phyloP scores from a whole-genome alignment of 139 green algal species.

The Coccomyxa sp. region DNA sequence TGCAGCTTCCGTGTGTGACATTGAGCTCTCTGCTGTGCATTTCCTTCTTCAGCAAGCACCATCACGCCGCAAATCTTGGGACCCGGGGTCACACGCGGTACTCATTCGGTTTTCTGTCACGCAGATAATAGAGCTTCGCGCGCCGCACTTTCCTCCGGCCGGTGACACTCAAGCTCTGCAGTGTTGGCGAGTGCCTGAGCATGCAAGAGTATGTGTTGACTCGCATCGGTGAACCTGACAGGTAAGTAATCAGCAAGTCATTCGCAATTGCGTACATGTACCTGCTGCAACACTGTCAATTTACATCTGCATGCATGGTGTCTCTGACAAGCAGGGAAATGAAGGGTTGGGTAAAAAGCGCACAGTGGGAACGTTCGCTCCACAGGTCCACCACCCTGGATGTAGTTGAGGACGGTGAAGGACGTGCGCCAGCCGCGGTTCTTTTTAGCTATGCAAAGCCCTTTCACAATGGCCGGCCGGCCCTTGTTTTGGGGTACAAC shows the following conservation, averaged over 20 bases:
- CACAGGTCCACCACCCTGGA: slow-evolving; percentile 31
- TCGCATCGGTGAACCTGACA: background rate
- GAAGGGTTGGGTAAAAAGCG: slow-evolving; percentile 1
- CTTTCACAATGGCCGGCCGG: slow-evolving; percentile 32
- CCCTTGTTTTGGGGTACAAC: slow-evolving; percentile 54
- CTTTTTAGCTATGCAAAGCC: slow-evolving; percentile 46
- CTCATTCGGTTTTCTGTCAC: slow-evolving; percentile 33
- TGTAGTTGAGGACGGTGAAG: slow-evolving; percentile 55
- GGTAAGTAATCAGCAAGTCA: background rate
- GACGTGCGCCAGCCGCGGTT: slow-evolving; percentile 35
- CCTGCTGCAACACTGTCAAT: background rate
- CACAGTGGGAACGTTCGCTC: slow-evolving; percentile 57
- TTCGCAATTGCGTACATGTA: background rate
- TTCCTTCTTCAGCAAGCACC: too few relatives aligned
- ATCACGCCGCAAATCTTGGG: too few relatives aligned
- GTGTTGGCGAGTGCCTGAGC: slow-evolving; percentile 47
- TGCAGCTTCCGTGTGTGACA: too few relatives aligned
- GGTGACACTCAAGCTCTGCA: slow-evolving; percentile 41
- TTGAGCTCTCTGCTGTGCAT: too few relatives aligned
- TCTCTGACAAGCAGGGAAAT: background rate
- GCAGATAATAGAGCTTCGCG: slow-evolving; percentile 59
- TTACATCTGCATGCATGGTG: background rate
- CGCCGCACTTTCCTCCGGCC: slow-evolving; percentile 23
- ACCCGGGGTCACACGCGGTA: slow-evolving; percentile 23
- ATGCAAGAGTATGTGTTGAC: background rate